These are phyloP conservation scores for Anastatica hierochuntica DNA, from an alignment of 345 rosid species.

Conservation along the genomic window DNA sequence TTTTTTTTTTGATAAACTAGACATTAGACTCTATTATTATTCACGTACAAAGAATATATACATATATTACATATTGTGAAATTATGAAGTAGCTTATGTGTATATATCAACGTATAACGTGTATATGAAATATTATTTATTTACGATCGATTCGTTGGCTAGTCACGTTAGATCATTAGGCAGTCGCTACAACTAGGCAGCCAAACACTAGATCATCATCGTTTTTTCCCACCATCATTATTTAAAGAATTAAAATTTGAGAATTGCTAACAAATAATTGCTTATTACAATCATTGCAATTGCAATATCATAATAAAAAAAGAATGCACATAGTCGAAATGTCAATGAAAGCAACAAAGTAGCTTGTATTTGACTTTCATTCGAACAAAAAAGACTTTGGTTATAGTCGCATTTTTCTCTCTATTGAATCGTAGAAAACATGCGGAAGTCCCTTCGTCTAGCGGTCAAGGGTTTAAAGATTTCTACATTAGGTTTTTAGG, in stretches of 20 bases:
- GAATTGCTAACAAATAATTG: slow-evolving; percentile 11
- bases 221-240: neutral
- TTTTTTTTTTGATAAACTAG: too few species aligned
- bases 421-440: too few species aligned
- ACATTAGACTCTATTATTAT: neutral
- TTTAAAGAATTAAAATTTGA: neutral
- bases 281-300: slow-evolving; percentile 12
- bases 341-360: slow-evolving; percentile 3
- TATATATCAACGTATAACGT: neutral
- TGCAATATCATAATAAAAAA: neutral
- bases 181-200: slow-evolving; percentile 22
- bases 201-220: neutral
- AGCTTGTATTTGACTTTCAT: too few species aligned
- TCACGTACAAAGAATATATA: neutral
- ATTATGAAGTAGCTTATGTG: too few species aligned
- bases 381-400: too few species aligned
- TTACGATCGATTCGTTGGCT: slow-evolving; percentile 21
- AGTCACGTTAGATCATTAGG: slow-evolving; percentile 19
- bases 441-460: too few species aligned
- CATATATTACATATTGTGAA: neutral
- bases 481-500: too few species aligned
- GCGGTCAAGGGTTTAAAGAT: too few species aligned
- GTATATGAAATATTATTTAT: neutral
- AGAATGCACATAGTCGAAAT: neutral
- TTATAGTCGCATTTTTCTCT: neutral